Percentiles rank a stretch among this genome's conserved stretches.
Conservation (phyloP, 2,329 filamentous ascomycete genomes). For the Colletotrichum somersetense region DNA sequence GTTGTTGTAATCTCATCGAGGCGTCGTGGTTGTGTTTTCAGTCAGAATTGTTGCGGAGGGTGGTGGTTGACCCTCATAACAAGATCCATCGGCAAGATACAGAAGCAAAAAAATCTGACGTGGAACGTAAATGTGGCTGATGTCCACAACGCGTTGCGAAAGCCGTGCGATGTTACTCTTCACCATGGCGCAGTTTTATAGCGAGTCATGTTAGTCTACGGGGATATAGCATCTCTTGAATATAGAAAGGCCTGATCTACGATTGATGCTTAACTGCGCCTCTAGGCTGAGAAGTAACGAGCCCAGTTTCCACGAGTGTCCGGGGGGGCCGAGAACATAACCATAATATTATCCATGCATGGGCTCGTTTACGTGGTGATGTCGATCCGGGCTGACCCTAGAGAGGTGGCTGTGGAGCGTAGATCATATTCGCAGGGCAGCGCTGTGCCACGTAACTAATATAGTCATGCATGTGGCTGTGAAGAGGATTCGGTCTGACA, state of each 20-base stretch:
- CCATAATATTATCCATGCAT: background rate
- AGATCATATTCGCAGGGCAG: constrained; percentile 26
- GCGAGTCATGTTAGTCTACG: background rate
- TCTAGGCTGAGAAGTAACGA: background rate
- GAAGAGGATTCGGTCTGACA: constrained; percentile 25
- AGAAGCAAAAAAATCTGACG: background rate
- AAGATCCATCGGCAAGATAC: background rate
- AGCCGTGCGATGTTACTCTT: too few species aligned
- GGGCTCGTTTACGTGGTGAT: background rate
- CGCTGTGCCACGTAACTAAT: constrained; percentile 16
- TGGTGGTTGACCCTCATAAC: background rate
- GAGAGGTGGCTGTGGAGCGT: constrained; percentile 32
- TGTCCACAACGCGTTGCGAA: background rate
- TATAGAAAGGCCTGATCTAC: background rate
- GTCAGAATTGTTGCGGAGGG: background rate
- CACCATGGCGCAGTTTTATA: background rate
- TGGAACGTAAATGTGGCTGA: background rate
- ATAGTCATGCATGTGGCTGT: constrained; percentile 28
- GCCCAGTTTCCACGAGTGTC: background rate
- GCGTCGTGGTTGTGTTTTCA: background rate
- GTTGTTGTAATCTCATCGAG: background rate
- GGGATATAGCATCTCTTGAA: background rate
- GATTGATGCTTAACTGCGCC: background rate
- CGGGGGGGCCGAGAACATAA: background rate
- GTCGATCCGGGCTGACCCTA: background rate